These are phyloP conservation scores for Rhizopus sp. DNA, from an alignment of 371 early-diverging fungal genomes.

Conservation along the genomic window DNA sequence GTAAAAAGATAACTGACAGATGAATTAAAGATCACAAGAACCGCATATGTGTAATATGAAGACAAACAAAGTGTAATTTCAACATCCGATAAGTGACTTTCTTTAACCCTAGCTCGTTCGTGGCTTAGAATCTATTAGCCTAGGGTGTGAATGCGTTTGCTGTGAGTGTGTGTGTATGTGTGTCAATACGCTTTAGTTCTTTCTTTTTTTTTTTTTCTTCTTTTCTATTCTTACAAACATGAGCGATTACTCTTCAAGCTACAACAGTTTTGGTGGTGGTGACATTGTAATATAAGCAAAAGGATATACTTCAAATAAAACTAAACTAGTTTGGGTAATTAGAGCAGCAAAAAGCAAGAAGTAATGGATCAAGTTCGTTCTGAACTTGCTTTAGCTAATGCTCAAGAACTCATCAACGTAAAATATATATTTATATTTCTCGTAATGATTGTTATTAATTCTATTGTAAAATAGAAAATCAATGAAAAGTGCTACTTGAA, in stretches of 20 bases:
- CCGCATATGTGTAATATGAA: too few species aligned
- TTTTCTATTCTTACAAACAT: slow-evolving; percentile 9
- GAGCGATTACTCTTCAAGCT: slow-evolving; percentile 44
- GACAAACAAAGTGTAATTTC: too few species aligned
- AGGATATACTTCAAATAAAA: too few species aligned
- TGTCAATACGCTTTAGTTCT: neutral
- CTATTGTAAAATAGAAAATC: slow-evolving; percentile 61
- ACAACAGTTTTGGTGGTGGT: slow-evolving; percentile 32
- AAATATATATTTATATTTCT: slow-evolving; percentile 4
- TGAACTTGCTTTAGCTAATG: slow-evolving; percentile 85
- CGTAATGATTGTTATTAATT: neutral
- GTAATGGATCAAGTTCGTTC: slow-evolving; percentile 84
- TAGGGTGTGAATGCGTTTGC: too few species aligned
- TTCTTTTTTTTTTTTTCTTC: neutral
- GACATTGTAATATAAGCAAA: slow-evolving; percentile 19
- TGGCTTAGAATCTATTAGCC: too few species aligned
- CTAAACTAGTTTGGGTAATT: neutral
- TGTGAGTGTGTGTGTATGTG: too few species aligned
- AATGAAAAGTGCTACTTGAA: slow-evolving; percentile 83
- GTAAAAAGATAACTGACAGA: too few species aligned
- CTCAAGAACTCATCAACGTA: slow-evolving; percentile 85
- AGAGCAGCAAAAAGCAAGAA: slow-evolving; percentile 75
- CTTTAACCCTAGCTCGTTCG: too few species aligned
- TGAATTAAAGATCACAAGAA: too few species aligned
- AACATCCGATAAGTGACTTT: too few species aligned